Evolutionary conservation across 345 rosid species (phyloP).

Genomic region (Linum trigynum): DNA sequence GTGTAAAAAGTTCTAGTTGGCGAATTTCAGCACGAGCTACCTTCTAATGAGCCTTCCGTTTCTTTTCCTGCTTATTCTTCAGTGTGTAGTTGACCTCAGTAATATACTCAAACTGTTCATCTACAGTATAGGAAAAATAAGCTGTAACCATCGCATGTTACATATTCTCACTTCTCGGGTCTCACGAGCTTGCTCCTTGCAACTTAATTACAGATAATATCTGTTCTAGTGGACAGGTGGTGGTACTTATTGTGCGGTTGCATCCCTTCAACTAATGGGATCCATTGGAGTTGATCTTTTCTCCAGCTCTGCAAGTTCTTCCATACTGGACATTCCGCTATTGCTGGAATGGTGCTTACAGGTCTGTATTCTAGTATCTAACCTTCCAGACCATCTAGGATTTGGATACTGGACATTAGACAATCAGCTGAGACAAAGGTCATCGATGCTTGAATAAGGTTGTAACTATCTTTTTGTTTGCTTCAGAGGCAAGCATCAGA

Average conservation of each 20-base stretch:
- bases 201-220: slow-evolving; percentile 30
- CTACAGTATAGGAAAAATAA: not conserved
- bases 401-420: not conserved
- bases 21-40: not conserved
- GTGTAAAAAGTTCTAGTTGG: slow-evolving; percentile 22
- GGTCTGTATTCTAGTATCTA: slow-evolving; percentile 27
- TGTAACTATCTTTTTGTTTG: slow-evolving; percentile 6
- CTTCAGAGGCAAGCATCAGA: slow-evolving; percentile 70
- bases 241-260: slow-evolving; percentile 86
- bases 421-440: slow-evolving; percentile 1
- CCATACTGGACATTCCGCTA: slow-evolving; percentile 36
- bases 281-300: slow-evolving; percentile 57
- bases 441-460: not conserved
- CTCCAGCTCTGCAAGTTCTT: slow-evolving; percentile 29
- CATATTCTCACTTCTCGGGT: not conserved
- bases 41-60: not conserved
- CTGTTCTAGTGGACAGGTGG: slow-evolving; percentile 75
- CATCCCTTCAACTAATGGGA: slow-evolving; percentile 80
- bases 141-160: not conserved
- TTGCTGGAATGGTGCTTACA: slow-evolving; percentile 72
- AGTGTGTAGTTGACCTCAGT: not conserved
- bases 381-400: slow-evolving; percentile 10
- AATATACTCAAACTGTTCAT: no score
- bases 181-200: not conserved
- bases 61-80: not conserved